Evolutionary conservation across 805 yeast genomes (phyloP), one percentile per base, ranked within the genome.

Genomic region (Saturnispora mendoncae): DNA sequence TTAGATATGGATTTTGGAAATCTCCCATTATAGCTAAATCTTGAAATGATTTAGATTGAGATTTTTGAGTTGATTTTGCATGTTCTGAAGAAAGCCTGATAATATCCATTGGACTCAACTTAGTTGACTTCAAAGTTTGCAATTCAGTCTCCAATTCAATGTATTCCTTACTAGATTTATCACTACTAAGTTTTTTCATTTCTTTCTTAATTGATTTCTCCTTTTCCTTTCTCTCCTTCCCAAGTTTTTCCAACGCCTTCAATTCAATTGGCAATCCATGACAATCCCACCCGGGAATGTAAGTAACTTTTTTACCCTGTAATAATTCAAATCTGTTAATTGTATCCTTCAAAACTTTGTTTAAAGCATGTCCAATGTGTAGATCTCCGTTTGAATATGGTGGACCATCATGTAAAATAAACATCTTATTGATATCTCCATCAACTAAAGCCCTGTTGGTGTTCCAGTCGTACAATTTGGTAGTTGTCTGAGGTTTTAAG

Each of bases 271-370:
- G 99, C 29, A 92, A 66, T 0, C 99, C 99, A 64, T 92, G 99
- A 56, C 98, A 92, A 58, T 92, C 99, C 97, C 98, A 92, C 0
- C 99, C 99, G 0, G 97, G 96, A 32, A 71, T 69, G 54, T 84
- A 92, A 39, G 71, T 68, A 3, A 92, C 76, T 37, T 70, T 68
- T 45, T 76, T 69, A 13, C 86, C 84, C 29, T 67, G 60, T 33
- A 55, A 33, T 20, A 88, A 63, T 53, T 85, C 78, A 50, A 66
- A 80, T 39, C 99, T 67, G 47, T 76, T 74, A 34, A 90, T 75
- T 35, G 92, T 77, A 60, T 92, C 99, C 58, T 92, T 92, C 42
- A 86, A 60, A 17, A 87, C 73, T 56, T 92, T 90, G 64, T 92
- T 92, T 52, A 92, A 62, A 0, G 97, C 85, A 62, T 92, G 99